Base-by-base conservation (phyloP, 1,139 yeast genomes). In the Taphrina communis region DNA sequence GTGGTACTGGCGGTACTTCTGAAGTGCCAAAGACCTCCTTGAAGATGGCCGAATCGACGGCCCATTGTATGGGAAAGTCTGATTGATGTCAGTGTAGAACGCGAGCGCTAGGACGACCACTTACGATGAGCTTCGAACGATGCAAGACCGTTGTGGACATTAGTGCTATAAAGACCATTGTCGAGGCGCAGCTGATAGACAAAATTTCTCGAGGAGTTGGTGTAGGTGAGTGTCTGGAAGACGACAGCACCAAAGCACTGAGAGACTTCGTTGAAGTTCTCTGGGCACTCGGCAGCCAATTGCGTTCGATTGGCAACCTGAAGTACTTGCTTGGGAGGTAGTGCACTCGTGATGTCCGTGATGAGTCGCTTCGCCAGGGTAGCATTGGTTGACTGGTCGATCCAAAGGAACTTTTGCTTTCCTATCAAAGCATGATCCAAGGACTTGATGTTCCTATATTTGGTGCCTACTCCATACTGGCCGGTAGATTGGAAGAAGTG, bases 111-210 rank as follows among this genome's bases (percentile, higher is more conserved):
- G 7, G 4, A 9, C 3, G 6, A 42, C 5, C 11, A 14, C 62
- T 25, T 44, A 58, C 62, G 62, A 31, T 44, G 51, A 8, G 72
- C 71, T 57, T 78, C 80, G n/a, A 74, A 76, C 8, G 78, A 76
- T 11, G 73, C 69, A 25, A 71, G 72, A 62, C 73, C 73, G 25
- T 71, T 70, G 7, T 68, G 69, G 51, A 78, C 75, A 60, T 76
- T 72, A 58, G 78, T 72, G 42, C 65, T 63, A 36, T 69, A 63
- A 19, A 77, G 70, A 0, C 80, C 80, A 4, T 78, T 73, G 70
- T 78, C 78, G 14, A 78, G 77, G 58, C 80, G 74, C 6, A 78
- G 65, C 0, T 80, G 77, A 74, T 78, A 78, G 69, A 77, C 78
- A 74, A 77, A 78, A 17, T 48, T 19, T 6, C 41, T 21, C 7